A percentile compares a stretch with the other conserved stretches of the same genome.
phyloP scores from a whole-genome alignment of 2,329 filamentous ascomycete species.

The Rutstroemia sp. region DNA sequence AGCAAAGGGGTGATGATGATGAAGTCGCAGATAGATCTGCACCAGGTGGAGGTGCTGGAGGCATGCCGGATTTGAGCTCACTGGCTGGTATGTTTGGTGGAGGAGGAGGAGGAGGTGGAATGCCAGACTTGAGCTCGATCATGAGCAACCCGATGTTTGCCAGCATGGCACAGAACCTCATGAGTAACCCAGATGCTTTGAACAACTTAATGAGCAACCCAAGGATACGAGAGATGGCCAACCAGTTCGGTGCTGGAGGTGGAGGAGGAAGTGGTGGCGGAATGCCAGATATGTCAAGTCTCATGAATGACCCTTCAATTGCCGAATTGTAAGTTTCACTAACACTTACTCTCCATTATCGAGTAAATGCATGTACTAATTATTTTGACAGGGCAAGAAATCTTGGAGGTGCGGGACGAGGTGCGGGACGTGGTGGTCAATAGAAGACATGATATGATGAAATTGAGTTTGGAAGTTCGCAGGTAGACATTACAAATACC shows the following conservation, averaged over 20 bases:
- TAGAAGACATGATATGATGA: not conserved
- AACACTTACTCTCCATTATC: not conserved
- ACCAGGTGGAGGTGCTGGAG: slow-evolving; percentile 44
- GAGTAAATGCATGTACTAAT: not conserved
- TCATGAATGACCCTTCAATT: slow-evolving; percentile 91
- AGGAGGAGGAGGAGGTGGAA: slow-evolving; percentile 60
- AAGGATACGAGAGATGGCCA: slow-evolving; percentile 77
- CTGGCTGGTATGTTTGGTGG: slow-evolving; percentile 68
- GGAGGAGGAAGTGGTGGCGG: slow-evolving; percentile 50
- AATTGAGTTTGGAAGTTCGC: not conserved
- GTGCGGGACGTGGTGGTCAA: slow-evolving; percentile 3
- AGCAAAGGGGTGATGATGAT: slow-evolving; percentile 39
- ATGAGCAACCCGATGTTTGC: slow-evolving; percentile 99
- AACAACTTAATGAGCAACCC: slow-evolving; percentile 92
- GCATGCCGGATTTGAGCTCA: slow-evolving; percentile 63
- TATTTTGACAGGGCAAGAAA: slow-evolving; percentile 3
- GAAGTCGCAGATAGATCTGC: slow-evolving; percentile 43
- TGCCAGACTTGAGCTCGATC: slow-evolving; percentile 80
- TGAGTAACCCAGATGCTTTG: slow-evolving; percentile 94
- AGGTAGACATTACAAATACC: not conserved
- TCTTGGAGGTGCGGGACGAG: slow-evolving; percentile 5
- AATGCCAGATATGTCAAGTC: slow-evolving; percentile 75
- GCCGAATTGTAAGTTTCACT: slow-evolving; percentile 73
- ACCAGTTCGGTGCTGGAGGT: slow-evolving; percentile 59
- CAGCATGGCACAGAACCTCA: slow-evolving; percentile 92